Evolutionary conservation across 345 rosid species (phyloP).

Genomic region (Turnera subulata): DNA sequence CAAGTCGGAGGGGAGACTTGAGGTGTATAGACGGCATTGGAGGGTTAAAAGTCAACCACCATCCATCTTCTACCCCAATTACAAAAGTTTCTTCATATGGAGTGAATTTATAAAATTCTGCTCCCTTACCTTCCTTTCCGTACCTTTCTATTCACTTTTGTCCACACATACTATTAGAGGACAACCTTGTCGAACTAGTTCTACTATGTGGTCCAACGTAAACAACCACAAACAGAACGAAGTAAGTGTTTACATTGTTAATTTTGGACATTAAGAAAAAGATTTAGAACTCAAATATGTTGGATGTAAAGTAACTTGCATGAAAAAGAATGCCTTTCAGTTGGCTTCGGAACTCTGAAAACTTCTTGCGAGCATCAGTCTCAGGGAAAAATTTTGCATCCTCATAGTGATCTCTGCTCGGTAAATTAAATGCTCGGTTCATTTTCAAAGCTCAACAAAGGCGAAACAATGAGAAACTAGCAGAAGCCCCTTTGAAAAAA

Average conservation of each 20-base stretch:
- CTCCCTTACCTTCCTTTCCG: too few relatives aligned
- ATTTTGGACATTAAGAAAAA: background rate
- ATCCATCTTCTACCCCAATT: too few relatives aligned
- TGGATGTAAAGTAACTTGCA: conserved; percentile 43
- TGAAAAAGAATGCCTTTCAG: conserved; percentile 89
- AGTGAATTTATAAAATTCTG: too few relatives aligned
- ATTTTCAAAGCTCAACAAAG: conserved; percentile 15
- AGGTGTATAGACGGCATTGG: too few relatives aligned
- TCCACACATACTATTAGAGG: too few relatives aligned
- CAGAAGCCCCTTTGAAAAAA: background rate
- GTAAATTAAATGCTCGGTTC: conserved; percentile 4
- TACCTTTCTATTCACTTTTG: too few relatives aligned
- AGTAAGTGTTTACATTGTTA: background rate
- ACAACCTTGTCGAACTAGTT: too few relatives aligned
- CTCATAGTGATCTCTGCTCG: conserved; percentile 90
- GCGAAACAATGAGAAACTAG: background rate
- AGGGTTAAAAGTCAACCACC: too few relatives aligned
- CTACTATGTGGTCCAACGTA: too few relatives aligned
- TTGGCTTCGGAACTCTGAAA: conserved; percentile 70
- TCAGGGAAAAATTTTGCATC: conserved; percentile 95
- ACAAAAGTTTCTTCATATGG: too few relatives aligned
- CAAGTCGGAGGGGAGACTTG: too few relatives aligned
- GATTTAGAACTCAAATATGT: background rate
- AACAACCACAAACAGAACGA: too few relatives aligned
- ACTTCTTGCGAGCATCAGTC: conserved; percentile 65